These are phyloP conservation scores for Psidium friedrichsthalianum DNA, from an alignment of 345 rosid species.

Conservation along the genomic window DNA sequence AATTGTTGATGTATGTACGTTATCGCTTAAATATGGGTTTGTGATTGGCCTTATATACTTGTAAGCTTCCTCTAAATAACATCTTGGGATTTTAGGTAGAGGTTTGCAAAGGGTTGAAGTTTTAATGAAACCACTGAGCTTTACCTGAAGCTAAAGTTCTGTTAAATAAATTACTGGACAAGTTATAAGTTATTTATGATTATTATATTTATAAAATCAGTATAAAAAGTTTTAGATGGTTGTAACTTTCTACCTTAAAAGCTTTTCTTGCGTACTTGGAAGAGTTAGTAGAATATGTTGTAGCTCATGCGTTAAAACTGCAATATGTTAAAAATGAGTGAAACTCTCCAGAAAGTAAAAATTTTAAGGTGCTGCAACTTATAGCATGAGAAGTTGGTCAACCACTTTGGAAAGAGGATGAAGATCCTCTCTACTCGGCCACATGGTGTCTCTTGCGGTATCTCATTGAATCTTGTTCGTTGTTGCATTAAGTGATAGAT, in stretches of 20 bases:
- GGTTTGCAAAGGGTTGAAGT: background rate
- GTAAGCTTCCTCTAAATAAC: background rate
- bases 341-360: background rate
- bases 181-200: background rate
- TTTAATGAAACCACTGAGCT: background rate
- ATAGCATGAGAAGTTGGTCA: background rate
- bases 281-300: background rate
- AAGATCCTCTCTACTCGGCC: background rate
- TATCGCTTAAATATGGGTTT: background rate
- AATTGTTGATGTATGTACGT: background rate
- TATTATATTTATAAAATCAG: background rate
- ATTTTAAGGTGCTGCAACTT: background rate
- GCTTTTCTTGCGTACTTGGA: background rate
- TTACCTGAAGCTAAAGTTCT: background rate
- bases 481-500: no score
- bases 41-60: background rate
- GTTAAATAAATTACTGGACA: background rate
- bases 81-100: background rate
- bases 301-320: background rate
- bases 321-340: background rate
- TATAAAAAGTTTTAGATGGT: background rate
- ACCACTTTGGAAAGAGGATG: background rate
- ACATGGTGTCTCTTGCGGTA: background rate
- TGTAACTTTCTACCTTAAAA: background rate
- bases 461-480: no score